phyloP scores from a whole-genome alignment of 176 grass and related monocot genomes.

The Areca catechu region DNA sequence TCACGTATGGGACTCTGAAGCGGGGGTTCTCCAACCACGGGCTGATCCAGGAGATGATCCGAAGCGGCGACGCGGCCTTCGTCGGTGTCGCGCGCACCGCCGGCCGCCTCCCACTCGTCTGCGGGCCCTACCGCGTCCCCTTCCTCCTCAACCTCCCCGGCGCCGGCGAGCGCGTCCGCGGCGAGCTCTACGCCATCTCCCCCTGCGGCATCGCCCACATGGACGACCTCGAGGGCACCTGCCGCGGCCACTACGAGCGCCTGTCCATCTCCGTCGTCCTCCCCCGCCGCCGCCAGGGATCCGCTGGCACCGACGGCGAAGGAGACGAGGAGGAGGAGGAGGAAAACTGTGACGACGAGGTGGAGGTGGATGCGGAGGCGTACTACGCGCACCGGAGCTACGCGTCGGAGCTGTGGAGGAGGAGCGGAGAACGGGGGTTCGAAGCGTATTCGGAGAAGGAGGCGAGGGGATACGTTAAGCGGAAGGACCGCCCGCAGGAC shows the following conservation, averaged over 20 bases:
- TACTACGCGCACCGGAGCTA: slow-evolving; percentile 73
- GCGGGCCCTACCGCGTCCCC: slow-evolving; percentile 90
- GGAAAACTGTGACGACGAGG: slow-evolving; percentile 3
- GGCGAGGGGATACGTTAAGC: slow-evolving; percentile 52
- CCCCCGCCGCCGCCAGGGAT: too few species aligned
- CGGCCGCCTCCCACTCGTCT: slow-evolving; percentile 46
- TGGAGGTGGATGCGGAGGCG: slow-evolving; percentile 33
- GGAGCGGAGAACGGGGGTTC: slow-evolving; percentile 46
- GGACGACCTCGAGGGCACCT: slow-evolving; percentile 74
- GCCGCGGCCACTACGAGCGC: slow-evolving; percentile 66
- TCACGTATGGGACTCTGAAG: slow-evolving; percentile 96
- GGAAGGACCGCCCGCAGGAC: slow-evolving; percentile 58
- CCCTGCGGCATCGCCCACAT: slow-evolving; percentile 36
- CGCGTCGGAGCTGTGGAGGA: slow-evolving; percentile 58
- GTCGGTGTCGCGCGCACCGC: slow-evolving; percentile 36
- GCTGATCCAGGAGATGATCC: slow-evolving; percentile 48
- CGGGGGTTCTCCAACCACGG: slow-evolving; percentile 80
- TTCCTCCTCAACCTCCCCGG: slow-evolving; percentile 78
- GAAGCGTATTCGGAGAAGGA: slow-evolving; percentile 55
- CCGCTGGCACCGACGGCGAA: too few species aligned
- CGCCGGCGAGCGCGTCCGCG: slow-evolving; percentile 37
- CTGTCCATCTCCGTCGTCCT: slow-evolving; percentile 39
- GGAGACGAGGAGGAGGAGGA: neutral
- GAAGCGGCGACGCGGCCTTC: slow-evolving; percentile 41
- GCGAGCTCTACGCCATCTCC: slow-evolving; percentile 69